Base-by-base conservation (phyloP, 2,329 filamentous ascomycete species). In the Alternaria angustiovoidea region DNA sequence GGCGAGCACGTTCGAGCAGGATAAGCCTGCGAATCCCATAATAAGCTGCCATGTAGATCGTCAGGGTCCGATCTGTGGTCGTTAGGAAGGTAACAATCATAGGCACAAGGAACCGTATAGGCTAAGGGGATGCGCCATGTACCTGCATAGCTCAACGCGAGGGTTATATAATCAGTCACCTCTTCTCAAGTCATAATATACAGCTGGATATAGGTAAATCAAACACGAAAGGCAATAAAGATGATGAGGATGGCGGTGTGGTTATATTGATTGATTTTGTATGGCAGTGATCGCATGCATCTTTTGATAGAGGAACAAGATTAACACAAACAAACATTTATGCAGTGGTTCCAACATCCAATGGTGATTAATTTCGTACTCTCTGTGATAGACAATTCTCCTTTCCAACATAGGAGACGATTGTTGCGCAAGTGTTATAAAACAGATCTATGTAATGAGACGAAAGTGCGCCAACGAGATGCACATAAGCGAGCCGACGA, bases 401-500 rank as follows among this genome's bases (percentile, higher is more conserved):
- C 32, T n/a, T 16, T 18, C 20, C n/a, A 22, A 49, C 52, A 59
- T 55, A 59, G 24, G 46, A 55, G 18, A 55, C 11, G 24, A 24
- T 11, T 54, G 20, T 30, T 39, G 58, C 42, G 41, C 46, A 4
- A 49, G 51, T 48, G 28, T 48, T 49, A 36, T 34, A 41, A 47
- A 16, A 39, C 26, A 53, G 28, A 12, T 61, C 58, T 61, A 61
- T 57, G 48, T 47, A 22, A 43, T 20, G 46, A 22, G 30, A 49
- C 54, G 54, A 36, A 22, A 36, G 41, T 46, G 22, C 61, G 54
- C 43, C 57, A 28, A 51, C 12, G 28, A 36, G 28, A 54, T 57
- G 57, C 57, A 51, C 48, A 22, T 24, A 9, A 43, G 39, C 20
- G 47, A 52, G 59, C 38, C 22, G 47, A 47, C 26, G 34, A 30